Conservation (phyloP, 306 rosid genomes). For the Ammopiptanthus mongolicus region DNA sequence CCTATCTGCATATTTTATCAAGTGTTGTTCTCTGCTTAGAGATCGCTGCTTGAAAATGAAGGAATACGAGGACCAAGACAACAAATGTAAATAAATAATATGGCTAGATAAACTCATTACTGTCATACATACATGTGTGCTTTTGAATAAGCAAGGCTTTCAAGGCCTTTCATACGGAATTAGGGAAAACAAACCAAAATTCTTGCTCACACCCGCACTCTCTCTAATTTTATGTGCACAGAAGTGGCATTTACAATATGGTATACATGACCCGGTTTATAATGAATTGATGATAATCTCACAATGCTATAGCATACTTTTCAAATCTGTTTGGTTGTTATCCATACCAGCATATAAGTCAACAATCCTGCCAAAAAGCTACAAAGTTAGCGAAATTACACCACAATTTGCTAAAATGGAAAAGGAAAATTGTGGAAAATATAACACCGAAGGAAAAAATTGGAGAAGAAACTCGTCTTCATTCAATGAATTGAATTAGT, state of each 20-base stretch:
- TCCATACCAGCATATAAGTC: slow-evolving; percentile 33
- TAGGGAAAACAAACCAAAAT: slow-evolving; percentile 23
- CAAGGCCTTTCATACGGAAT: not conserved
- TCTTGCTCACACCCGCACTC: not conserved
- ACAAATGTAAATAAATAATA: not conserved
- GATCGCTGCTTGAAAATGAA: not conserved
- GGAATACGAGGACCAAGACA: not conserved
- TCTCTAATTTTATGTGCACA: not conserved
- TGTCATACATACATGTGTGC: not conserved
- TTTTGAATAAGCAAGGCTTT: not conserved
- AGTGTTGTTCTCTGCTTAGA: no score
- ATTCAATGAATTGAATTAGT: no score
- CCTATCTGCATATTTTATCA: not conserved
- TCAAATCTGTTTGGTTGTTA: slow-evolving; percentile 23
- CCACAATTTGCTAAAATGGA: not conserved
- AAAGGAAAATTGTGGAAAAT: no score
- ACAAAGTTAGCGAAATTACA: not conserved
- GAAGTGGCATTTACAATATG: slow-evolving; percentile 23
- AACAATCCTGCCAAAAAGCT: slow-evolving; percentile 39
- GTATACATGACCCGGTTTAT: not conserved
- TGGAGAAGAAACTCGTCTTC: no score
- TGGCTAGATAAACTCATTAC: not conserved
- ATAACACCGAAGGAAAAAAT: no score
- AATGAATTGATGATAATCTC: not conserved
- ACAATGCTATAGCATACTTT: not conserved